Conservation (phyloP, 2,329 filamentous ascomycete genomes). For the Cordyceps cicadae region DNA sequence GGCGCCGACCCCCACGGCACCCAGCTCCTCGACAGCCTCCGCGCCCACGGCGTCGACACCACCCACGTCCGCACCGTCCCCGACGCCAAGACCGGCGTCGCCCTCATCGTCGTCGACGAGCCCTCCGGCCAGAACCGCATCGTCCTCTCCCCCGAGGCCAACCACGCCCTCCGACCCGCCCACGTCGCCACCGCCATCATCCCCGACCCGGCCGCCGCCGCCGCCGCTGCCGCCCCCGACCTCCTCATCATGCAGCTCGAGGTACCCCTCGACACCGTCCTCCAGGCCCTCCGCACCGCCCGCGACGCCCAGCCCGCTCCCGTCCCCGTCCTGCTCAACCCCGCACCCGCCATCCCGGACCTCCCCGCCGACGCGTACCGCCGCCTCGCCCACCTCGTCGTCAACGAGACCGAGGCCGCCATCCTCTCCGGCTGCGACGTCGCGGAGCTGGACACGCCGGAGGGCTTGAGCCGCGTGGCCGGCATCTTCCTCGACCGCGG, state of each 20-base stretch:
- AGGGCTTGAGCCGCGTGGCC: slow-evolving; percentile 40
- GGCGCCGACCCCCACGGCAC: slow-evolving; percentile 60
- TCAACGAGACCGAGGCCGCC: slow-evolving; percentile 85
- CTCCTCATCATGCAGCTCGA: slow-evolving; percentile 73
- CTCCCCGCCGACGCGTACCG: slow-evolving; percentile 59
- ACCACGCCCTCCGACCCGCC: slow-evolving; percentile 39
- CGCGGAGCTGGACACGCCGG: slow-evolving; percentile 38
- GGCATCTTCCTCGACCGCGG: slow-evolving; percentile 58
- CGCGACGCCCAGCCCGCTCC: slow-evolving; percentile 26
- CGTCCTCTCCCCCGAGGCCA: slow-evolving; percentile 64
- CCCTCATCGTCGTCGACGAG: slow-evolving; percentile 68
- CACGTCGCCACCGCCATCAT: slow-evolving; percentile 25
- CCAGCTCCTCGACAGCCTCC: slow-evolving; percentile 50
- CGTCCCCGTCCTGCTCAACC: slow-evolving; percentile 69
- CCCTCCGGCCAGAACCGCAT: slow-evolving; percentile 69
- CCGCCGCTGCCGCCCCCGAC: slow-evolving; percentile 47
- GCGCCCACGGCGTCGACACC: slow-evolving; percentile 54
- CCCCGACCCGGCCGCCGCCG: too few relatives aligned
- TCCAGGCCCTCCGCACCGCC: slow-evolving; percentile 50
- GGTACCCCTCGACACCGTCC: slow-evolving; percentile 58
- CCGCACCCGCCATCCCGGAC: slow-evolving; percentile 60
- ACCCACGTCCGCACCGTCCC: slow-evolving; percentile 37
- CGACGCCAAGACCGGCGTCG: slow-evolving; percentile 55
- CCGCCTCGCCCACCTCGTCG: slow-evolving; percentile 67
- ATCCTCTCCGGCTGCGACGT: slow-evolving; percentile 54